Percentiles rank a stretch among this genome's conserved stretches.
These are phyloP conservation scores for Mentha longifolia DNA, from an alignment of 257 asterid genomes.

Conservation along the genomic window DNA sequence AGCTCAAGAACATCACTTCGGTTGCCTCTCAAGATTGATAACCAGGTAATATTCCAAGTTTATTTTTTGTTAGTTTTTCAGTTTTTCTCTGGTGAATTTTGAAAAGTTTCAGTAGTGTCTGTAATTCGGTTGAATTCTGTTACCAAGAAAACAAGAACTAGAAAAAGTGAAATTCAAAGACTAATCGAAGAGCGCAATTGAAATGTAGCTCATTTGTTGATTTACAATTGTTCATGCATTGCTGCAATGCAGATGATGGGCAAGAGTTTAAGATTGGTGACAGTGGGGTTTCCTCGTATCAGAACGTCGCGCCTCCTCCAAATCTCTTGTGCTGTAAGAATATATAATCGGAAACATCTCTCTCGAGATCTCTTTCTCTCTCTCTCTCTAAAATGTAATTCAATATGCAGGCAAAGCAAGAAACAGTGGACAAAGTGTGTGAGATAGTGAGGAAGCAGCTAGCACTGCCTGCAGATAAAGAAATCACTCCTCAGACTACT, in stretches of 20 bases:
- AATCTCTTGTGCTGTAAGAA: constrained; percentile 49
- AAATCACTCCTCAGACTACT: constrained; percentile 55
- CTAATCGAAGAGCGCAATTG: background rate
- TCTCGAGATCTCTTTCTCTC: background rate
- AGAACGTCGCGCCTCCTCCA: constrained; percentile 51
- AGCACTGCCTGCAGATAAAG: constrained; percentile 57
- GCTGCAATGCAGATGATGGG: constrained; percentile 40
- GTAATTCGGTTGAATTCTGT: background rate
- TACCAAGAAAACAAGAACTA: background rate
- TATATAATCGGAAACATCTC: background rate
- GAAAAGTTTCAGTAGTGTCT: background rate
- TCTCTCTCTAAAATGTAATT: background rate
- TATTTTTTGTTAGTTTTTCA: background rate
- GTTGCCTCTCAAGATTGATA: constrained; percentile 32
- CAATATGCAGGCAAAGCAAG: constrained; percentile 55
- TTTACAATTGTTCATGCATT: background rate
- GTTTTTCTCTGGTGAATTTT: background rate
- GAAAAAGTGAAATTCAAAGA: background rate
- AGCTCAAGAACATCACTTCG: constrained; percentile 40
- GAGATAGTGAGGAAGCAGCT: constrained; percentile 68
- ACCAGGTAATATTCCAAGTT: constrained; percentile 28
- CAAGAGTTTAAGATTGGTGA: constrained; percentile 39
- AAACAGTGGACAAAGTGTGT: constrained; percentile 70
- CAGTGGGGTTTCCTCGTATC: constrained; percentile 49
- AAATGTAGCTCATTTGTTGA: background rate